A percentile compares a stretch with the other conserved stretches of the same genome.
Evolutionary conservation across 345 rosid species (phyloP).

Genomic region (Microcos paniculata): DNA sequence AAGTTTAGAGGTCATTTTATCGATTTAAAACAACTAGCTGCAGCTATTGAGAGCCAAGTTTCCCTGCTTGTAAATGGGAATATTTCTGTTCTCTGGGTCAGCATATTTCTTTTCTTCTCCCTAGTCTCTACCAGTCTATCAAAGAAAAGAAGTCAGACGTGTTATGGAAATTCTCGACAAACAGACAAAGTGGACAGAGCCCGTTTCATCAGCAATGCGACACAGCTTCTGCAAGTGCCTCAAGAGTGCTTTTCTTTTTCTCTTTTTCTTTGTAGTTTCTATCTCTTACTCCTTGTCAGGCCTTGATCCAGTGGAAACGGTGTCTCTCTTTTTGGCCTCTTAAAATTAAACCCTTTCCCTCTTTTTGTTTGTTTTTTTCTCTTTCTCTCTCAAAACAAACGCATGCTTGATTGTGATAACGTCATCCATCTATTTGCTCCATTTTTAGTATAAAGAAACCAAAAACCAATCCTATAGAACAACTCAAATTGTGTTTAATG

Average conservation of each 20-base stretch:
- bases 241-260: constrained; percentile 22
- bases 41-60: constrained; percentile 4
- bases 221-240: constrained; percentile 29
- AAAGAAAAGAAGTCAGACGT: constrained; percentile 19
- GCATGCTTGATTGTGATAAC: constrained; percentile 41
- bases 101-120: neutral
- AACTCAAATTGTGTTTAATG: constrained; percentile 12
- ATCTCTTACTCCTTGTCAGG: constrained; percentile 24
- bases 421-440: constrained; percentile 27
- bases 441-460: constrained; percentile 2
- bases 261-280: neutral
- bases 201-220: constrained; percentile 32
- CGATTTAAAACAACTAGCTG: neutral
- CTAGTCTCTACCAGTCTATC: neutral
- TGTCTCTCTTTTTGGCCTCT: constrained; percentile 23
- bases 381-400: constrained; percentile 32
- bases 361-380: constrained; percentile 12
- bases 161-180: constrained; percentile 50
- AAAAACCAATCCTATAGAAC: neutral
- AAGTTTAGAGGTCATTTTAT: constrained; percentile 18
- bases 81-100: neutral
- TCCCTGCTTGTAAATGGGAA: no score
- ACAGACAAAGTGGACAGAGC: constrained; percentile 42
- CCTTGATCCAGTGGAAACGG: constrained; percentile 33
- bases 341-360: no score